These are phyloP conservation scores for Draba incana DNA, from an alignment of 345 rosid species.

Conservation along the genomic window DNA sequence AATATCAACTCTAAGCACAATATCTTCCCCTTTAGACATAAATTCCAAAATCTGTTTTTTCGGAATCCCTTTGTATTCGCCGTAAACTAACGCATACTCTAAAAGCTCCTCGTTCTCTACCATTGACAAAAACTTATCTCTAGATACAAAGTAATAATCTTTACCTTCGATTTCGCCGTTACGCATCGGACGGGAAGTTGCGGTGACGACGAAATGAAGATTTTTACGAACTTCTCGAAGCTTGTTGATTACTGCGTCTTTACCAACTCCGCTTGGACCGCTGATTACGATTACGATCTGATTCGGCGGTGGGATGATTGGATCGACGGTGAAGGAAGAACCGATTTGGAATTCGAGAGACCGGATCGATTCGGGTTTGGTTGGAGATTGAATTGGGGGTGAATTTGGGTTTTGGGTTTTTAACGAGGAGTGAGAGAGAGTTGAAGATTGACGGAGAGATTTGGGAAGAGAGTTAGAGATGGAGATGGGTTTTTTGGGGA, in stretches of 20 bases:
- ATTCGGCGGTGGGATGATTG: constrained; percentile 54
- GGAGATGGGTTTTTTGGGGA: constrained; percentile 38
- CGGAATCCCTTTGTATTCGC: constrained; percentile 91
- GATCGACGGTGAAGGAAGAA: constrained; percentile 51
- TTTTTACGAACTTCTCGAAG: constrained; percentile 59
- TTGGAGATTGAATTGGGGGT: constrained; percentile 45
- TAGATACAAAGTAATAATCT: constrained; percentile 79
- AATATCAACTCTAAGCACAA: constrained; percentile 85
- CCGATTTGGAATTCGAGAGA: constrained; percentile 73
- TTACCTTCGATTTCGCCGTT: constrained; percentile 80
- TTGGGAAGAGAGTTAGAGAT: constrained; percentile 28
- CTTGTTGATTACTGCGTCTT: constrained; percentile 80
- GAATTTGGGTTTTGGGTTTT: constrained; percentile 48
- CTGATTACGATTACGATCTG: constrained; percentile 77
- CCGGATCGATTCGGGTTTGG: constrained; percentile 60
- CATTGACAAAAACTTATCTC: constrained; percentile 72
- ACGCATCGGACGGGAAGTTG: constrained; percentile 74
- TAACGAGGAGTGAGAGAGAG: constrained; percentile 44
- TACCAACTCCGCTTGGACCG: constrained; percentile 95
- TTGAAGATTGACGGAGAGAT: constrained; percentile 10
- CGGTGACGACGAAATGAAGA: constrained; percentile 87
- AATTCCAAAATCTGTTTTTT: constrained; percentile 79
- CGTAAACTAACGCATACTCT: constrained; percentile 89
- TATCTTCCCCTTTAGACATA: constrained; percentile 71
- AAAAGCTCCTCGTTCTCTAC: constrained; percentile 70